A percentile compares a stretch with the other conserved stretches of the same genome.
Evolutionary conservation across 768 basidiomycete species (phyloP).

Genomic region (Panaeolus papilionaceus): DNA sequence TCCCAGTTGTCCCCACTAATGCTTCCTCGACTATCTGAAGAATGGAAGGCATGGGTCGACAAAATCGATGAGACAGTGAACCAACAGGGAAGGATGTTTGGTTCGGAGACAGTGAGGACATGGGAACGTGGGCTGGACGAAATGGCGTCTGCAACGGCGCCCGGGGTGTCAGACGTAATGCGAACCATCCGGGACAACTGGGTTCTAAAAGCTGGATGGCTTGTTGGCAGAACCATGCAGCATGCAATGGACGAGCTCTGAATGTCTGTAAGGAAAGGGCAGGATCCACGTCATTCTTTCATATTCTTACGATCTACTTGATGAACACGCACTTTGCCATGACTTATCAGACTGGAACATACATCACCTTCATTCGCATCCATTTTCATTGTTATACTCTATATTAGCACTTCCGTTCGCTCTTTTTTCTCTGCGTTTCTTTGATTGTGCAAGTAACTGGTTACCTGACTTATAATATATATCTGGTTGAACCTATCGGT

Average conservation of each 20-base stretch:
- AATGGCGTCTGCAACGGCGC: conserved; percentile 58
- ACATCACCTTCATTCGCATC: neutral
- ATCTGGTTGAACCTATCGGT: neutral
- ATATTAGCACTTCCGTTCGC: neutral
- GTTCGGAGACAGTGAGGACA: conserved; percentile 65
- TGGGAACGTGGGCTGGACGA: conserved; percentile 79
- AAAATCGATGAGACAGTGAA: conserved; percentile 76
- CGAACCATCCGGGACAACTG: conserved; percentile 59
- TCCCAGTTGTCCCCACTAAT: conserved; percentile 61
- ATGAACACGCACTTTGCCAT: conserved; percentile 10
- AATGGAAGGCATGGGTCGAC: conserved; percentile 83
- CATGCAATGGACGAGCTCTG: conserved; percentile 29
- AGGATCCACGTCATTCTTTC: conserved; percentile 5
- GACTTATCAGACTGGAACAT: conserved; percentile 7
- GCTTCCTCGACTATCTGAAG: conserved; percentile 67
- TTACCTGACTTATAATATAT: neutral
- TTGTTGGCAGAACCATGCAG: conserved; percentile 21
- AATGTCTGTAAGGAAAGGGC: conserved; percentile 3
- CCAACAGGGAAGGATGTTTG: conserved; percentile 79
- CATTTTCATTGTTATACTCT: conserved; percentile 6
- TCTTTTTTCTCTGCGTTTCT: neutral
- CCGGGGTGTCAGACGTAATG: conserved; percentile 44
- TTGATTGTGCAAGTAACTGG: conserved; percentile 3
- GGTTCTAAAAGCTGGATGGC: conserved; percentile 80
- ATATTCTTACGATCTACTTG: conserved; percentile 1